These are phyloP conservation scores for Metschnikowia kunwiensis DNA, from an alignment of 805 yeast genomes.

Conservation along the genomic window DNA sequence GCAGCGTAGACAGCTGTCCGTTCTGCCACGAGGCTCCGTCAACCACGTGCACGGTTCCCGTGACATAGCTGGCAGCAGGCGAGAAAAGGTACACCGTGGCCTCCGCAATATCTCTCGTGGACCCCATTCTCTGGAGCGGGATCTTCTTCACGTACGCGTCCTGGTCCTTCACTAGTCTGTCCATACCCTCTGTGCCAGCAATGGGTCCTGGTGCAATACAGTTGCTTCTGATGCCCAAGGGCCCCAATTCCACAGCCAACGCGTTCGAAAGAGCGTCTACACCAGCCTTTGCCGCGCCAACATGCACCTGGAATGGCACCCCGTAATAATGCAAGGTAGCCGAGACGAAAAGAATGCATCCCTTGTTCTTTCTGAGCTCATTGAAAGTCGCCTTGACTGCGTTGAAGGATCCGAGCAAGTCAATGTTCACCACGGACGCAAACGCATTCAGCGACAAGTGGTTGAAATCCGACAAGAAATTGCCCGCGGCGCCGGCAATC, in stretches of 20 bases:
- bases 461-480: conserved; percentile 41
- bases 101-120: conserved; percentile 29
- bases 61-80: conserved; percentile 26
- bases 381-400: conserved; percentile 40
- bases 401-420: conserved; percentile 40
- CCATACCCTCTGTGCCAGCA: conserved; percentile 28
- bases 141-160: conserved; percentile 13
- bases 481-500: conserved; percentile 46
- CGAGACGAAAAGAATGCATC: conserved; percentile 36
- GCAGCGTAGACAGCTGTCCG: conserved; percentile 18
- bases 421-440: conserved; percentile 37
- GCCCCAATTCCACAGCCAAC: conserved; percentile 30
- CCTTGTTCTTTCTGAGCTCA: conserved; percentile 38
- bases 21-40: conserved; percentile 30
- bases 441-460: conserved; percentile 43
- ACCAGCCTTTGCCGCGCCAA: conserved; percentile 32
- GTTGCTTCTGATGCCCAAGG: conserved; percentile 28
- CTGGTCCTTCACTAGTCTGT: conserved; percentile 20
- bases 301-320: conserved; percentile 36
- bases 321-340: conserved; percentile 46
- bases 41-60: conserved; percentile 27
- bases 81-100: conserved; percentile 29
- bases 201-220: conserved; percentile 30
- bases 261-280: conserved; percentile 31
- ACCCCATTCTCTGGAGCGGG: conserved; percentile 27